Evolutionary conservation across 768 basidiomycete genomes (phyloP), one percentile per base, ranked within the genome.

Genomic region (Leccinum aurantiacum): DNA sequence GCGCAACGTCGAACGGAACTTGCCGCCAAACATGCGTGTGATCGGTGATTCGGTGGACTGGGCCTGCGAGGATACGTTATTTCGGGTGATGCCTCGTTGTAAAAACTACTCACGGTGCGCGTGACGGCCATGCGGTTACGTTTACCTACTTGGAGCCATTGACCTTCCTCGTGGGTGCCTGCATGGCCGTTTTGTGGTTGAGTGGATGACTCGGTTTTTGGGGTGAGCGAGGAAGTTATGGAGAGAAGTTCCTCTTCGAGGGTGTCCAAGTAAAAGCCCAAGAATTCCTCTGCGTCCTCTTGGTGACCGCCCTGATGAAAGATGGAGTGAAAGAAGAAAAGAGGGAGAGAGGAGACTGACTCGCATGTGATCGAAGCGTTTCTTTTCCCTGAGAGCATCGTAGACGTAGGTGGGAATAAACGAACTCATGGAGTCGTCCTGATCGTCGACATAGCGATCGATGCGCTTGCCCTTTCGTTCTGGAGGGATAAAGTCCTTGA

Each of bases 231-330:
- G 6, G 84, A 78, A 7, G 85, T 74, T n/a, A 96, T 75, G 3
- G 81, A 79, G 4, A 92, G 75, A 11, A 98, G 71, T 76, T 98
- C 96, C 71, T 99, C 96, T 72, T 96, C 93, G 6, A 99, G 78
- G 0, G 94, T 91, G 67, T 98, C 94, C 25, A 98, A 80, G 76
- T 93, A 96, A 76, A 97, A 98, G 3, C 96, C 96, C n/a, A 98
- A 79, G 74, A 97, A 98, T 74, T 99, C 96, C 74, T 99, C 95
- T 10, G 95, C 96, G 60, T 99, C 96, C 72, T 99, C 96, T 76
- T 99, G 96, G 60, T 94, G 91, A 0, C 95, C 95, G 38, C 91
- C 86, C 84, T 93, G n/a, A 10, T n/a, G 17, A 44, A n/a, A 57
- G 38, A 47, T 67, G 55, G 19, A 54, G 14, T 53, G 29, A 27